Percentiles rank a stretch among this genome's conserved stretches.
Evolutionary conservation across 495 filamentous ascomycete species (phyloP).

Genomic region (Amphirosellinia nigrospora): DNA sequence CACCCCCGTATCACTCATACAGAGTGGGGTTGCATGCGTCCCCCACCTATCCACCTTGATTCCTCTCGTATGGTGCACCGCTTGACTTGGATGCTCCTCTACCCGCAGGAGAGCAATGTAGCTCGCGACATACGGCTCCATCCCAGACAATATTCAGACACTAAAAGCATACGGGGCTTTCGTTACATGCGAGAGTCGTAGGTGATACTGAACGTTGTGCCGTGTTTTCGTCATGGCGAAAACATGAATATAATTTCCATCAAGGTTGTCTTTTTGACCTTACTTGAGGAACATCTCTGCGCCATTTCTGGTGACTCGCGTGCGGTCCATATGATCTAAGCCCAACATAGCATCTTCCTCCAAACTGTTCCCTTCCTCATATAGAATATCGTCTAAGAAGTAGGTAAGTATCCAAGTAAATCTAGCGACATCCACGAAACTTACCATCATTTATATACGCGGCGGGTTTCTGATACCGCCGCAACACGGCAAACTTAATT

Average conservation of each 20-base stretch:
- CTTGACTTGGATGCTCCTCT: conserved; percentile 7
- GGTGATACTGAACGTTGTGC: conserved; percentile 1
- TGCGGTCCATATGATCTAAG: conserved; percentile 85
- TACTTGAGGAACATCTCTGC: conserved; percentile 65
- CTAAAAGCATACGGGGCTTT: conserved; percentile 20
- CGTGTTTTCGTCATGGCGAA: conserved; percentile 5
- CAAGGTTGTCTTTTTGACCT: not conserved
- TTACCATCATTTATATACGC: conserved; percentile 85
- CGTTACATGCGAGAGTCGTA: not conserved
- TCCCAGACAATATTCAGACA: conserved; percentile 14
- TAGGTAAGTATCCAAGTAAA: conserved; percentile 30
- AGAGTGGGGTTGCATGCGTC: not conserved
- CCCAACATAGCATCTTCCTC: conserved; percentile 79
- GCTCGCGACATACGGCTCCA: not conserved
- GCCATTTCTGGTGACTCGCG: conserved; percentile 57
- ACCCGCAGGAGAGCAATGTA: not conserved
- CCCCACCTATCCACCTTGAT: conserved; percentile 6
- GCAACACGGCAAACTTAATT: conserved; percentile 91
- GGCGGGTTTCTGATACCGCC: conserved; percentile 74
- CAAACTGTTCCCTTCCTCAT: conserved; percentile 64
- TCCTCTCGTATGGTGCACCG: not conserved
- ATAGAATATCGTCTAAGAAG: conserved; percentile 77
- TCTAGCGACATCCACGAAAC: conserved; percentile 33
- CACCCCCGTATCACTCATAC: conserved; percentile 21
- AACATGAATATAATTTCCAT: not conserved